Conservation (phyloP, 73 alveolate species). For the Paramecium biaurelia region DNA sequence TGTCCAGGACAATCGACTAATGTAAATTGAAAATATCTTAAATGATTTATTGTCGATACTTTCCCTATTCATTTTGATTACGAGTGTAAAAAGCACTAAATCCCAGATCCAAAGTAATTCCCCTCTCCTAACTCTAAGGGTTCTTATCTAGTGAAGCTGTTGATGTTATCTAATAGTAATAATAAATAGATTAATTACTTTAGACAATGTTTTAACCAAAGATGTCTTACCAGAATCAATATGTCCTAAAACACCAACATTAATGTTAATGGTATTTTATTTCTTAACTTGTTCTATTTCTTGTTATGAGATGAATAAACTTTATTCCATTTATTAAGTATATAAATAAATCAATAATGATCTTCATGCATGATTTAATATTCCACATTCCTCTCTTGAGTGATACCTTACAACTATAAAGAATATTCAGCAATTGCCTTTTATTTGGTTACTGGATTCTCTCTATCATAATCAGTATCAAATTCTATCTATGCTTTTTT, state of each 20-base stretch:
- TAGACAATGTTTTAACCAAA: conserved; percentile 85
- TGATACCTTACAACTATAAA: background rate
- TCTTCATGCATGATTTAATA: conserved; percentile 3
- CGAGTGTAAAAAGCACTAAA: conserved; percentile 95
- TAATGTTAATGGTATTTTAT: conserved; percentile 79
- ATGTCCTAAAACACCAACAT: conserved; percentile 99
- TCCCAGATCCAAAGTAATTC: conserved; percentile 99
- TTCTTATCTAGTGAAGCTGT: conserved; percentile 99
- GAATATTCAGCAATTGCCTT: conserved; percentile 8
- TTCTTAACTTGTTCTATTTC: background rate
- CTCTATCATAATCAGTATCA: conserved; percentile 65
- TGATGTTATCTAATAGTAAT: conserved; percentile 71
- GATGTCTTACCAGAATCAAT: conserved; percentile 99
- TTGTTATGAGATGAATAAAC: background rate
- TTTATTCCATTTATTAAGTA: conserved; percentile 14
- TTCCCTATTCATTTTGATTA: conserved; percentile 66
- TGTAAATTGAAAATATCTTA: conserved; percentile 87
- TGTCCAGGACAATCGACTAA: conserved; percentile 99
- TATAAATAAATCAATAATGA: background rate
- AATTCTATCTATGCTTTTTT: conserved; percentile 51
- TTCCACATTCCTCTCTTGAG: background rate
- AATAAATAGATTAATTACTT: conserved; percentile 58
- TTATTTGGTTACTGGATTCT: conserved; percentile 59
- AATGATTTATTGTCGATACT: conserved; percentile 28
- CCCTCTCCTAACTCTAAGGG: conserved; percentile 97